phyloP scores from a whole-genome alignment of 2,329 filamentous ascomycete species.

The Dryadomyces quercivorus region DNA sequence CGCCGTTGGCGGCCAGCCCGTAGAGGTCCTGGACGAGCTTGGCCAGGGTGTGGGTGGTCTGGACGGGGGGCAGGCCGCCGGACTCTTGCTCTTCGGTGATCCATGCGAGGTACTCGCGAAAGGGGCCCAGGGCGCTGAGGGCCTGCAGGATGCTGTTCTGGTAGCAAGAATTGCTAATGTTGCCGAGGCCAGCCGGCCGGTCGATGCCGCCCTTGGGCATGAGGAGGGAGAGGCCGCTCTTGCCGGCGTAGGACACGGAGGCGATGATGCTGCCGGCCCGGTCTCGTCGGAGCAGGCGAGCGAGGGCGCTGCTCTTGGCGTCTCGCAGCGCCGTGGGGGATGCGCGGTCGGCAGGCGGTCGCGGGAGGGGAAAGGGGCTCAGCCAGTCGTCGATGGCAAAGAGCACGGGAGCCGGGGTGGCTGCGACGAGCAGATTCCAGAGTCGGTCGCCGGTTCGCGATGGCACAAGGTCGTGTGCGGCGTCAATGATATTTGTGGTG shows the following conservation, averaged over 20 bases:
- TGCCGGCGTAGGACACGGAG: constrained; percentile 45
- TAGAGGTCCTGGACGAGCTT: constrained; percentile 60
- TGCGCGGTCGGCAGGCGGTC: constrained; percentile 12
- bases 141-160: constrained; percentile 92
- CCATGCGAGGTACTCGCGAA: constrained; percentile 52
- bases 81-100: constrained; percentile 23
- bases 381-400: constrained; percentile 45
- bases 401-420: constrained; percentile 44
- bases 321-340: constrained; percentile 26
- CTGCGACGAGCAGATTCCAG: constrained; percentile 48
- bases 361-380: constrained; percentile 30
- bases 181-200: constrained; percentile 61
- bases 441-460: constrained; percentile 26
- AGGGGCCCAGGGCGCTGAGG: constrained; percentile 60
- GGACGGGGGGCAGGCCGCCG: constrained; percentile 16
- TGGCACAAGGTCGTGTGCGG: constrained; percentile 17
- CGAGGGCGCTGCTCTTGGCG: constrained; percentile 53
- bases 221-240: constrained; percentile 21
- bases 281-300: constrained; percentile 49
- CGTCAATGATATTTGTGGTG: constrained; percentile 15
- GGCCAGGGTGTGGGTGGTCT: constrained; percentile 40
- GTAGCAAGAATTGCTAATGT: constrained; percentile 92
- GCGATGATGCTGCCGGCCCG: constrained; percentile 38
- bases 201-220: constrained; percentile 26
- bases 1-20: constrained; percentile 56